phyloP scores from a whole-genome alignment of 495 filamentous ascomycete species.

The Acidiella bohemica region DNA sequence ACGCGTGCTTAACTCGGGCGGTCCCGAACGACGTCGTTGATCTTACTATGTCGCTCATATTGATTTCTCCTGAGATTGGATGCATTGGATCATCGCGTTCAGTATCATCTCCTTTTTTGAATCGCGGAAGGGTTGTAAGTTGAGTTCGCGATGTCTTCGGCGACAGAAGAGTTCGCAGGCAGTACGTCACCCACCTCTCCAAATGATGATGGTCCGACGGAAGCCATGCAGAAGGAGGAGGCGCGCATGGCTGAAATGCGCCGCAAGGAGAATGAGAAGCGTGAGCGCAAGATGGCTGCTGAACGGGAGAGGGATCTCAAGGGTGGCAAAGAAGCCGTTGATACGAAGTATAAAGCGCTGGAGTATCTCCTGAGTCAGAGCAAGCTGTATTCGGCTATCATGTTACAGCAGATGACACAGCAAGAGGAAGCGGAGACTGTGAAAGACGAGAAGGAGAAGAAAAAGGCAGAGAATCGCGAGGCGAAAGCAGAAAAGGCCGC shows the following conservation, averaged over 20 bases:
- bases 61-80: no score
- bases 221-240: constrained; percentile 40
- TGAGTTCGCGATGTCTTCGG: constrained; percentile 16
- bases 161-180: constrained; percentile 5
- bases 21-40: no score
- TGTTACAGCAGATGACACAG: constrained; percentile 50
- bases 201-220: constrained; percentile 14
- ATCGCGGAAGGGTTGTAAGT: no score
- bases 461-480: constrained; percentile 29
- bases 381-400: constrained; percentile 39
- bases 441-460: constrained; percentile 34
- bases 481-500: constrained; percentile 30
- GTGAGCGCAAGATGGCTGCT: constrained; percentile 36
- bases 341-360: constrained; percentile 37
- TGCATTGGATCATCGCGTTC: no score
- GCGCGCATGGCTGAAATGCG: constrained; percentile 36
- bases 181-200: constrained; percentile 23
- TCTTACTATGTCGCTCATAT: no score
- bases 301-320: constrained; percentile 33
- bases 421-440: constrained; percentile 44
- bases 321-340: constrained; percentile 36
- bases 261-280: constrained; percentile 35
- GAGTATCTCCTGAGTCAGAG: constrained; percentile 35
- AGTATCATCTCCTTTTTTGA: no score
- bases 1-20: no score